Evolutionary conservation across 257 asterid genomes (phyloP).

Genomic region (Nicotiana benthamiana): DNA sequence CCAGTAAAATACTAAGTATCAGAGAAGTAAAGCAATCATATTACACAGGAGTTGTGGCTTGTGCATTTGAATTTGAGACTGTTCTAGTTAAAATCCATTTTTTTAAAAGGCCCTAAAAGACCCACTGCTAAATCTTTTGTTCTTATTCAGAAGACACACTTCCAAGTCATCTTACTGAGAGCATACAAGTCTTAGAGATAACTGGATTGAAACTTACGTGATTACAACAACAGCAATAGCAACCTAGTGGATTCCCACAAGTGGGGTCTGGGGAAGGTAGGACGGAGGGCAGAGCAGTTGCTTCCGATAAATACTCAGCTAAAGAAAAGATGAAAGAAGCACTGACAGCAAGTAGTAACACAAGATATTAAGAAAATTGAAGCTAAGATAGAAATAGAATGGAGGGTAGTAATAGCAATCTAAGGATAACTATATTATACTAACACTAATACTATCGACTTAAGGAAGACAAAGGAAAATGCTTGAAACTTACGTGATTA

Average conservation of each 20-base stretch:
- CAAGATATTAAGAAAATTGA: no score
- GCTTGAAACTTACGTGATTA: conserved; percentile 60
- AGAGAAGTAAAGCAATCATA: not conserved
- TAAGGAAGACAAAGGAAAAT: no score
- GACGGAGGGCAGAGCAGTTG: no score
- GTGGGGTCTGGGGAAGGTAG: no score
- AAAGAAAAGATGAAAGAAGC: no score
- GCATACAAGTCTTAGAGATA: not conserved
- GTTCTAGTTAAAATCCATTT: not conserved
- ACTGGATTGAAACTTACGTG: conserved; percentile 43
- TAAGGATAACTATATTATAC: no score
- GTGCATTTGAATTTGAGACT: not conserved
- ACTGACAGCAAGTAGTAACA: no score
- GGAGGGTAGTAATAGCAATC: no score
- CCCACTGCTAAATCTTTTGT: not conserved
- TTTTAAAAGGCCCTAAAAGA: not conserved
- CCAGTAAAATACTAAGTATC: not conserved
- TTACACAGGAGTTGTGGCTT: not conserved
- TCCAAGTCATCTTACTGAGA: not conserved
- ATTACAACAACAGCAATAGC: conserved; percentile 26
- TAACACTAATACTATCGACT: no score
- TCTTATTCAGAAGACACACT: not conserved
- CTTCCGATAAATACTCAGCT: no score
- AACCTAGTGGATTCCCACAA: no score
- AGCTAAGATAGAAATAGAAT: no score